Evolutionary conservation across 768 basidiomycete species (phyloP).

Genomic region (Rhizopogon vulgaris): DNA sequence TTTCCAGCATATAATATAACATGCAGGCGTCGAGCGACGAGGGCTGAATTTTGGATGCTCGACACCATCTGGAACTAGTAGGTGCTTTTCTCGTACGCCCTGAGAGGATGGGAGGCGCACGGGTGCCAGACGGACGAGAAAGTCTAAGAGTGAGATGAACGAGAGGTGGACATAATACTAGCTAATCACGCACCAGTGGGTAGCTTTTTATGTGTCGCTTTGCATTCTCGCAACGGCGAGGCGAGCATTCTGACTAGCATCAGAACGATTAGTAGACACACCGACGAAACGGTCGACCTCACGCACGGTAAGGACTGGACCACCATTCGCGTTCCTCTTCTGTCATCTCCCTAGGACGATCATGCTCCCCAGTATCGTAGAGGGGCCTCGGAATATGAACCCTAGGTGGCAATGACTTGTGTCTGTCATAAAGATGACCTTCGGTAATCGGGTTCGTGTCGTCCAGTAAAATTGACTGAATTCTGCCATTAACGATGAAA

Average conservation of each 20-base stretch:
- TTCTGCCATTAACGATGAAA: constrained; percentile 35
- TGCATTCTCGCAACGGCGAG: constrained; percentile 55
- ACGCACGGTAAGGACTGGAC: constrained; percentile 71
- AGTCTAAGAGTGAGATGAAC: constrained; percentile 36
- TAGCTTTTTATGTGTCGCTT: constrained; percentile 40
- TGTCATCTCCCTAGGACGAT: constrained; percentile 53
- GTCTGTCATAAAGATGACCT: constrained; percentile 40
- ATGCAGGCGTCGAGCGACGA: constrained; percentile 38
- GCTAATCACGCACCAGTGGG: constrained; percentile 44
- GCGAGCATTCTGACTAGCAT: constrained; percentile 64
- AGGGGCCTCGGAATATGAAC: constrained; percentile 25
- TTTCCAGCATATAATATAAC: constrained; percentile 60
- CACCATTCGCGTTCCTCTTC: constrained; percentile 58
- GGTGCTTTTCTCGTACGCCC: constrained; percentile 20
- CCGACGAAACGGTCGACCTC: not conserved
- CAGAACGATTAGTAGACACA: not conserved
- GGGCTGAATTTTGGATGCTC: constrained; percentile 57
- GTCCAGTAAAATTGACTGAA: constrained; percentile 58
- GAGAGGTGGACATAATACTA: not conserved
- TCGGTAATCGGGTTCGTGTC: constrained; percentile 48
- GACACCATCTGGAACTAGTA: constrained; percentile 52
- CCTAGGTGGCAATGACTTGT: constrained; percentile 54
- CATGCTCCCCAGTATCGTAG: constrained; percentile 19
- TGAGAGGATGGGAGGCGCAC: constrained; percentile 35
- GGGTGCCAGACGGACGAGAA: constrained; percentile 55